Evolutionary conservation across 2,329 filamentous ascomycete genomes (phyloP).

Genomic region (Nothophoma quercina): DNA sequence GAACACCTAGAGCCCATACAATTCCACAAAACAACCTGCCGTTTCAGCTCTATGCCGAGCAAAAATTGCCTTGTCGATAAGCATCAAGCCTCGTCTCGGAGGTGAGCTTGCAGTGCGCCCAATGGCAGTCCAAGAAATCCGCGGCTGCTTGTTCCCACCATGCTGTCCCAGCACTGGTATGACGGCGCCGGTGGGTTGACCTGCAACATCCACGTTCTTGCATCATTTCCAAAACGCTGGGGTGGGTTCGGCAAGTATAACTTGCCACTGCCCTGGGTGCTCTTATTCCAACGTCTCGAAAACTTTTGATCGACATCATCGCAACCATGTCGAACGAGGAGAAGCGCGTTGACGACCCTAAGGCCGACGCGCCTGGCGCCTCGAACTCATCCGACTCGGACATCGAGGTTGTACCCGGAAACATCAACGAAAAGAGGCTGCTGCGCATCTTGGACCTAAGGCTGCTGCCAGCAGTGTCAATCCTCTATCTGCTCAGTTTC

Average conservation of each 20-base stretch:
- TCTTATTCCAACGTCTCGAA: background rate
- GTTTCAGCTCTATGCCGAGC: constrained; percentile 10
- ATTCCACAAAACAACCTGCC: constrained; percentile 8
- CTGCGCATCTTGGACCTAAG: constrained; percentile 62
- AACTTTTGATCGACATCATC: background rate
- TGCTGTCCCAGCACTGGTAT: constrained; percentile 1
- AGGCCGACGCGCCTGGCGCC: constrained; percentile 24
- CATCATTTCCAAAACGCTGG: constrained; percentile 35
- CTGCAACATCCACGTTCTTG: constrained; percentile 36
- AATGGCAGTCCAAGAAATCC: constrained; percentile 23
- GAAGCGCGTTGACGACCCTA: constrained; percentile 20
- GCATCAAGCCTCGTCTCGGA: constrained; percentile 18
- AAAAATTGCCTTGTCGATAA: constrained; percentile 9
- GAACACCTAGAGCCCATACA: constrained; percentile 16
- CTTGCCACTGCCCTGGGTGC: background rate
- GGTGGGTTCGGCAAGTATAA: constrained; percentile 12
- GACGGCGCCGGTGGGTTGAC: constrained; percentile 19
- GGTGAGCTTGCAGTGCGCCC: constrained; percentile 20
- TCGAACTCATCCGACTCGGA: constrained; percentile 37
- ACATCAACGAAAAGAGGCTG: constrained; percentile 64
- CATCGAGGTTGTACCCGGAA: constrained; percentile 27
- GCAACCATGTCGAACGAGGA: constrained; percentile 27
- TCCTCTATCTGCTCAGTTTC: constrained; percentile 52
- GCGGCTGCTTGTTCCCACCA: constrained; percentile 10
- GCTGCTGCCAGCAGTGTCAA: constrained; percentile 52